These are phyloP conservation scores for Thalassiosira livingstoniorum DNA, from an alignment of 352 stramenopile genomes.

Conservation along the genomic window DNA sequence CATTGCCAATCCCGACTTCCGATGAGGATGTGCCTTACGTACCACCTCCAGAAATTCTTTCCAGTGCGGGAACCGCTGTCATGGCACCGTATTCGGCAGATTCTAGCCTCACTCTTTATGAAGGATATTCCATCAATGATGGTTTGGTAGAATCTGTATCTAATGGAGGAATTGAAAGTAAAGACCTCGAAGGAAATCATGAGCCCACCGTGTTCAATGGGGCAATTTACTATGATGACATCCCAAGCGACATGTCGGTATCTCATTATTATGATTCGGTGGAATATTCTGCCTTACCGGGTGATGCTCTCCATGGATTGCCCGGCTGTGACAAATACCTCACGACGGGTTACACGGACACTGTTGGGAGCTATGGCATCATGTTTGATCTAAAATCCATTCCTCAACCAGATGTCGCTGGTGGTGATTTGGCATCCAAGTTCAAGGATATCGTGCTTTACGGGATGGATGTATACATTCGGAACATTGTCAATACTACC, in stretches of 20 bases:
- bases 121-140: constrained; percentile 33
- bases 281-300: constrained; percentile 23
- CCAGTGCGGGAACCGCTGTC: constrained; percentile 2
- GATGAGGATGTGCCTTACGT: not conserved
- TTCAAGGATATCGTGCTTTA: constrained; percentile 46
- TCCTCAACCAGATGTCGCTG: not conserved
- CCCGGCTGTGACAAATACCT: constrained; percentile 30
- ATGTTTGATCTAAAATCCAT: constrained; percentile 55
- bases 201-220: constrained; percentile 43
- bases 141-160: constrained; percentile 11
- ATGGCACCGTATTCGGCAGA: constrained; percentile 2
- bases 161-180: constrained; percentile 16
- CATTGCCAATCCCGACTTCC: constrained; percentile 4
- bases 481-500: constrained; percentile 28
- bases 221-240: constrained; percentile 46
- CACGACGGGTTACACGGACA: constrained; percentile 36
- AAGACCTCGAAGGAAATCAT: not conserved
- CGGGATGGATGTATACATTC: constrained; percentile 58
- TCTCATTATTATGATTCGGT: constrained; percentile 14
- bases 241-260: constrained; percentile 7
- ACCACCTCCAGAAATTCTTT: constrained; percentile 10
- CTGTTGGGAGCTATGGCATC: constrained; percentile 40
- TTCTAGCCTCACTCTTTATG: constrained; percentile 30
- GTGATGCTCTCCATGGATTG: constrained; percentile 3
- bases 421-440: not conserved